Conservation (phyloP, 306 rosid species). For the Cicer yamashitae region DNA sequence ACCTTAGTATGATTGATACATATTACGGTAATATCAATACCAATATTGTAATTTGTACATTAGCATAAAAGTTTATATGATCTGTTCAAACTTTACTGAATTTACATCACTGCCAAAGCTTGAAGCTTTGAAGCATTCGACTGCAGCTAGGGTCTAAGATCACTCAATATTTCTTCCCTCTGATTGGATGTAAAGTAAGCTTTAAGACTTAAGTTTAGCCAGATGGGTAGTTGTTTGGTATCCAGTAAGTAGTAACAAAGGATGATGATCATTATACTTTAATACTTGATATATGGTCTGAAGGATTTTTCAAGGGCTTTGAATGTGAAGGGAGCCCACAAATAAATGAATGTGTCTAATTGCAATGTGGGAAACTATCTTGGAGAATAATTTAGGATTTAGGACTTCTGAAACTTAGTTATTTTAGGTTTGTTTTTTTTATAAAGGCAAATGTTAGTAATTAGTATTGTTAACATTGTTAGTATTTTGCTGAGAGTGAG, state of each 20-base stretch:
- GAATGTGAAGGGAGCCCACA: neutral
- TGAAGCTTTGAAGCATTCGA: neutral
- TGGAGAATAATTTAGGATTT: neutral
- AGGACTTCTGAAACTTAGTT: neutral
- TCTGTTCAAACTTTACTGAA: neutral
- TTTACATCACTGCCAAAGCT: conserved; percentile 1
- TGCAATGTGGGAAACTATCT: neutral
- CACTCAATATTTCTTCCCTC: neutral
- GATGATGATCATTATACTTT: neutral
- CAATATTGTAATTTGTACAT: neutral
- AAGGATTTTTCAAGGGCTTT: neutral
- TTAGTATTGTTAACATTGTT: too few relatives aligned
- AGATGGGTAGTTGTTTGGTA: neutral
- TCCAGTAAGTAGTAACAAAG: neutral
- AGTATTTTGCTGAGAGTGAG: too few relatives aligned
- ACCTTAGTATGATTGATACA: neutral
- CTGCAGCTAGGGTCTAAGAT: neutral
- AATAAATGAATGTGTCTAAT: neutral
- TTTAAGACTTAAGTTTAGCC: neutral
- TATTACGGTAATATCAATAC: neutral
- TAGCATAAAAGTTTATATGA: neutral
- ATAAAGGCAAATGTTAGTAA: too few relatives aligned
- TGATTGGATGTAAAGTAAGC: conserved; percentile 19
- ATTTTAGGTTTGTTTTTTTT: neutral
- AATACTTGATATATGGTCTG: neutral